phyloP scores from a whole-genome alignment of 73 alveolate species.

The Loxodes magnus region DNA sequence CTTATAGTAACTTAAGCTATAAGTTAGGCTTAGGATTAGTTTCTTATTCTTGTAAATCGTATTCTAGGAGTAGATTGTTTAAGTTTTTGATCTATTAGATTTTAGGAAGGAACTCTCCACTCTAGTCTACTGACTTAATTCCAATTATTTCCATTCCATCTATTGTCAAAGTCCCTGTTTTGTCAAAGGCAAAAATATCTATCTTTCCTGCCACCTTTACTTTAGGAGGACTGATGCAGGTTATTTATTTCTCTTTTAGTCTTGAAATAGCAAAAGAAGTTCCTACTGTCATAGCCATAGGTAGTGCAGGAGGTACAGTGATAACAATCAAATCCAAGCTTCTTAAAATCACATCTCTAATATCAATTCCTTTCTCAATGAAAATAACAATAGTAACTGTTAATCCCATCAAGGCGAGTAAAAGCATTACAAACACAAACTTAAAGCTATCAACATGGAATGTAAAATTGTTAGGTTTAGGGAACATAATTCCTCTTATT shows the following conservation, averaged over 20 bases:
- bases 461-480: constrained; percentile 70
- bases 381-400: constrained; percentile 16
- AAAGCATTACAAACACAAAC: constrained; percentile 70
- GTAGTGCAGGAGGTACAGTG: constrained; percentile 71
- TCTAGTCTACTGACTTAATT: neutral
- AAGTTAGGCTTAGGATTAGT: too few relatives aligned
- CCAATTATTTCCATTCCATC: constrained; percentile 84
- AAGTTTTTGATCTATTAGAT: neutral
- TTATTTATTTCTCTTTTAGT: constrained; percentile 45
- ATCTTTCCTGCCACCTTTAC: constrained; percentile 87
- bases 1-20: constrained; percentile 12
- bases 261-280: constrained; percentile 37
- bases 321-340: constrained; percentile 43
- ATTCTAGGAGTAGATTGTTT: neutral
- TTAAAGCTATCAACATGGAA: constrained; percentile 71
- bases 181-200: constrained; percentile 80
- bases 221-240: constrained; percentile 78
- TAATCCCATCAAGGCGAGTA: constrained; percentile 62
- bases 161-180: constrained; percentile 96
- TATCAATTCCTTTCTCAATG: constrained; percentile 15
- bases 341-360: neutral
- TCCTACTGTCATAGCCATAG: constrained; percentile 54
- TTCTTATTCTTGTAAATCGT: too few relatives aligned
- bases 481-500: constrained; percentile 61
- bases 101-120: neutral